Conservation (phyloP, 108 stramenopile species). For the Schizochytrium sp. region DNA sequence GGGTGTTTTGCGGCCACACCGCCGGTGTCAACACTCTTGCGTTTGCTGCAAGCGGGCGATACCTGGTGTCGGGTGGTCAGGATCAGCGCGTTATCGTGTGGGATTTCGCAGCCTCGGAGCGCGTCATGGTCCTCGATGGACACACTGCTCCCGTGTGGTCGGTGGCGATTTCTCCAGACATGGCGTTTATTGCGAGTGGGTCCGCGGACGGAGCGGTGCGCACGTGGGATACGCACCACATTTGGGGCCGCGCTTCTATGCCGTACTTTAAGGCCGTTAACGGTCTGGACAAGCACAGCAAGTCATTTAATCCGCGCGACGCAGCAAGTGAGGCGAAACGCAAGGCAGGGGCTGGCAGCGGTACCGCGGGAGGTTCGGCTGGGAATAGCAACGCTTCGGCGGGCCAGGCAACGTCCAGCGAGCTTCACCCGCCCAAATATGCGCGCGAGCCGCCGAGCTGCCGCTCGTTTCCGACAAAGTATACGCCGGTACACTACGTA, state of each 20-base stretch:
- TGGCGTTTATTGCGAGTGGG: not conserved
- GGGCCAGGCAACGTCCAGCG: not conserved
- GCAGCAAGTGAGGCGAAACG: not conserved
- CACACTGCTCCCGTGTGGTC: not conserved
- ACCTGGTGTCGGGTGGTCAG: constrained; percentile 8
- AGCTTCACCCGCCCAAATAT: not conserved
- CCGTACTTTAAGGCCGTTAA: not conserved
- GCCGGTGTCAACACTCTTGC: not conserved
- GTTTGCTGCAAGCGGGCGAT: not conserved
- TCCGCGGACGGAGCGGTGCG: not conserved
- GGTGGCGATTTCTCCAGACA: not conserved
- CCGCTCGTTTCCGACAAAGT: not conserved
- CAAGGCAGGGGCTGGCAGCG: no score
- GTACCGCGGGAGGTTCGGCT: not conserved
- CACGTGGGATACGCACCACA: not conserved
- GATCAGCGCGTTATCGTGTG: not conserved
- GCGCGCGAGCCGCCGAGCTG: not conserved
- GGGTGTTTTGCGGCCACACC: constrained; percentile 64
- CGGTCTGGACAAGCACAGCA: not conserved
- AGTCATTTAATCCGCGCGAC: not conserved
- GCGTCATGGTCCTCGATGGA: not conserved
- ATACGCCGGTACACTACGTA: not conserved
- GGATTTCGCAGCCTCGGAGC: not conserved
- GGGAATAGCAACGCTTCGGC: not conserved
- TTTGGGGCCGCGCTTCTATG: not conserved